Evolutionary conservation across 495 filamentous ascomycete genomes (phyloP).

Genomic region (Xylaria acuta): DNA sequence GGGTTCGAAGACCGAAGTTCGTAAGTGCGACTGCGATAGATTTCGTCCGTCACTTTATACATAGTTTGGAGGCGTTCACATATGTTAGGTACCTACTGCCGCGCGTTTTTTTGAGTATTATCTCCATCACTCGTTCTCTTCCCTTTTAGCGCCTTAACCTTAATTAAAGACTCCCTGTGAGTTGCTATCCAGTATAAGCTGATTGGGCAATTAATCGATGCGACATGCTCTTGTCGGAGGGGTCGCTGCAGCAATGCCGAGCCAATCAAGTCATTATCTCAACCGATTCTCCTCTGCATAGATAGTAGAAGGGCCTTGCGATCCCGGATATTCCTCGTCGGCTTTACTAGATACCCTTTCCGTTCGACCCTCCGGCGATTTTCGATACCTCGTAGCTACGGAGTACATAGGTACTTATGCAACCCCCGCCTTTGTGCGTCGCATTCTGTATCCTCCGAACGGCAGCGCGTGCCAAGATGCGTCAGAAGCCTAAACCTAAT

Average conservation of each 20-base stretch:
- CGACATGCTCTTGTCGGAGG: neutral
- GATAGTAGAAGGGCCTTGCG: too few species aligned
- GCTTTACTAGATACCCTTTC: neutral
- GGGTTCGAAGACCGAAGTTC: neutral
- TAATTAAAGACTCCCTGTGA: neutral
- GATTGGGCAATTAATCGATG: neutral
- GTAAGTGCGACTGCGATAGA: neutral
- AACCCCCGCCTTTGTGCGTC: constrained; percentile 1
- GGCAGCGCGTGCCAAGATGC: constrained; percentile 9
- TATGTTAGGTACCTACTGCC: too few species aligned
- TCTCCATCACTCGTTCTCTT: neutral
- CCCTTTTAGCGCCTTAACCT: neutral
- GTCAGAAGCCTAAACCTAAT: neutral
- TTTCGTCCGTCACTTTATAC: neutral
- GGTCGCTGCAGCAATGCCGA: neutral
- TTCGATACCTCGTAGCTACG: neutral
- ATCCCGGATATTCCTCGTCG: constrained; percentile 4
- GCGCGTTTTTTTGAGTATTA: neutral
- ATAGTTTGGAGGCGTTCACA: neutral
- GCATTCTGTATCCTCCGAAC: constrained; percentile 6
- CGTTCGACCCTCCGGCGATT: neutral
- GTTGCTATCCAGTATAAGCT: neutral
- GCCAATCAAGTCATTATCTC: neutral
- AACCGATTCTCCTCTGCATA: neutral
- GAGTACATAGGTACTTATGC: too few species aligned